A percentile compares a stretch with the other conserved stretches of the same genome.
Conservation (phyloP, 345 rosid genomes). For the Populus davidiana region DNA sequence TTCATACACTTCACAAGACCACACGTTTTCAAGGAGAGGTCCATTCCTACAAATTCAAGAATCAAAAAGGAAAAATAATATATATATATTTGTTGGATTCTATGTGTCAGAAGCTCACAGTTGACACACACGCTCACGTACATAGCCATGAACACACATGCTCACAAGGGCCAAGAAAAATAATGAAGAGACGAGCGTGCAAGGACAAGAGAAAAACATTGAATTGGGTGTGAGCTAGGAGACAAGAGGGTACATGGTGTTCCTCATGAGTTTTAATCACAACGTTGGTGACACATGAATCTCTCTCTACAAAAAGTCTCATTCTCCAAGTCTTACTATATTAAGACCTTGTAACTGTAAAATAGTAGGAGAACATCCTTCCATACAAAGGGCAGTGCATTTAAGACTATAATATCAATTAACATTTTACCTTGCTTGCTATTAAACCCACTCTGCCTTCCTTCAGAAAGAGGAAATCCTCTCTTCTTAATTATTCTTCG, state of each 20-base stretch:
- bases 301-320: conserved; percentile 9
- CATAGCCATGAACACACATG: neutral
- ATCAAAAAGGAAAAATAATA: conserved; percentile 13
- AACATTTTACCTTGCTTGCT: conserved; percentile 25
- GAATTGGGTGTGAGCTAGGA: conserved; percentile 16
- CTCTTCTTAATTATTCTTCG: neutral
- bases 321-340: conserved; percentile 16
- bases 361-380: conserved; percentile 11
- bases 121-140: neutral
- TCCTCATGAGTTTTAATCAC: conserved; percentile 23
- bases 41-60: conserved; percentile 18
- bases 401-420: conserved; percentile 17
- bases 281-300: conserved; percentile 7
- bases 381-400: conserved; percentile 9
- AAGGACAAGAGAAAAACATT: conserved; percentile 23
- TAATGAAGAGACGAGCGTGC: conserved; percentile 20
- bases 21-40: conserved; percentile 20
- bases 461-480: neutral
- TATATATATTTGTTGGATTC: conserved; percentile 17
- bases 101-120: neutral
- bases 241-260: conserved; percentile 16
- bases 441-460: conserved; percentile 23
- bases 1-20: neutral
- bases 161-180: conserved; percentile 2
- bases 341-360: conserved; percentile 39